A percentile compares a stretch with the other conserved stretches of the same genome.
phyloP scores from a whole-genome alignment of 306 rosid genomes.

The Trichosanthes cucumerina region DNA sequence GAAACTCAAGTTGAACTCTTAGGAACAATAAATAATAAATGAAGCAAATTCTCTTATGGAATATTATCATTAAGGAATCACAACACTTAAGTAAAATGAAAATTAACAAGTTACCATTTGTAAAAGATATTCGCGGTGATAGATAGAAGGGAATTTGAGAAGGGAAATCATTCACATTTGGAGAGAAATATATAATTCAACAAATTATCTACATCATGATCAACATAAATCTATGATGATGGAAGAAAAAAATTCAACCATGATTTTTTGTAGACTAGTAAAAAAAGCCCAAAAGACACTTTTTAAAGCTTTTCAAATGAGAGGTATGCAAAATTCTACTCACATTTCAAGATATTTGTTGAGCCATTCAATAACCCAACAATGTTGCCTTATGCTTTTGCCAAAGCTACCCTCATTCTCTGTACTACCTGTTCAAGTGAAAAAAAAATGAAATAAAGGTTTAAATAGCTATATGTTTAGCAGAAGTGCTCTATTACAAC shows the following conservation, averaged over 20 bases:
- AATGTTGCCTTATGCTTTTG: conserved; percentile 85
- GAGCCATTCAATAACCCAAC: conserved; percentile 71
- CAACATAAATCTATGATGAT: conserved; percentile 84
- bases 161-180: conserved; percentile 54
- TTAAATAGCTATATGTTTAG: too few species aligned
- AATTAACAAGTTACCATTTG: too few species aligned
- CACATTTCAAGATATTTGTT: conserved; percentile 92
- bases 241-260: conserved; percentile 18
- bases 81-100: too few species aligned
- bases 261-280: background rate
- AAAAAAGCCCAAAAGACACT: background rate
- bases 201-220: conserved; percentile 97
- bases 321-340: conserved; percentile 20
- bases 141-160: background rate
- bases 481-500: too few species aligned
- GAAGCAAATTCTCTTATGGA: too few species aligned
- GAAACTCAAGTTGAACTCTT: too few species aligned
- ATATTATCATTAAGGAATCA: too few species aligned
- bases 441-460: too few species aligned
- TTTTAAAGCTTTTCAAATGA: background rate
- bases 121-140: background rate
- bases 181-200: conserved; percentile 72
- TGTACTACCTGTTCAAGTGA: conserved; percentile 21
- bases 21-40: too few species aligned
- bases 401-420: conserved; percentile 89